Base-by-base conservation (phyloP, 1,284 basidiomycete genomes). In the Cryptococcus deneoformans region DNA sequence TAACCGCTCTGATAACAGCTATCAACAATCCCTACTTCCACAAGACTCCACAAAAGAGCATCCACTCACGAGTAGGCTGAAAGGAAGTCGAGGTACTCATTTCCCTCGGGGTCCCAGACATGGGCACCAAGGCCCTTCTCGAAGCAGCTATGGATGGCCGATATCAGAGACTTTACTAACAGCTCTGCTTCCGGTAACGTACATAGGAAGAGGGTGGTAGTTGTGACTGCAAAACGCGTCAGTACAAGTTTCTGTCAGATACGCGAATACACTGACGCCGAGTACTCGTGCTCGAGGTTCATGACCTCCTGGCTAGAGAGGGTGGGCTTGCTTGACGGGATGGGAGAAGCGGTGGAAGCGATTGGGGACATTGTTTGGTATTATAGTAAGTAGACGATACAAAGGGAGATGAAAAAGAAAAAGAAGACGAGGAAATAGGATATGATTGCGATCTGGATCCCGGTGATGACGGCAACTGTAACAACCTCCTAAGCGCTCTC, bases 61-160 rank as follows among this genome's bases (percentile, higher is more conserved):
- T 36, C 36, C 20, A 83, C 91, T 80, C 79, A 94, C 86, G 90
- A 93, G 80, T 99, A 99, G 20, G 96, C 95, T 49, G 92, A 91
- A 40, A 99, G 83, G 91, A 98, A 97, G 72, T 94, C 91, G 61
- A 93, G 90, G 77, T 92, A 94, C 73, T 92, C 89, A 53, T 84
- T 86, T 62, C 92, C 92, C 81, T 97, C 93, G 11, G 91, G 92
- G 76, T 97, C 93, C 91, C 92, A 96, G 70, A 96, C 92, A 76
- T 87, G 90, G 20, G 91, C 91, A 52, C 95, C 95, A 64, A 85
- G 83, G 24, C 88, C 95, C 54, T 85, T 85, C 69, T 96, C 92
- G 69, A 99, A 95, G 56, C 97, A 94, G 61, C 76, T 77, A 40
- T 6, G 48, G 35, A 3, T 12, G 39, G 12, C n/a, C 43, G 10